These are phyloP conservation scores for Entomophthora muscae DNA, from an alignment of 371 early-diverging fungal genomes.

Conservation along the genomic window DNA sequence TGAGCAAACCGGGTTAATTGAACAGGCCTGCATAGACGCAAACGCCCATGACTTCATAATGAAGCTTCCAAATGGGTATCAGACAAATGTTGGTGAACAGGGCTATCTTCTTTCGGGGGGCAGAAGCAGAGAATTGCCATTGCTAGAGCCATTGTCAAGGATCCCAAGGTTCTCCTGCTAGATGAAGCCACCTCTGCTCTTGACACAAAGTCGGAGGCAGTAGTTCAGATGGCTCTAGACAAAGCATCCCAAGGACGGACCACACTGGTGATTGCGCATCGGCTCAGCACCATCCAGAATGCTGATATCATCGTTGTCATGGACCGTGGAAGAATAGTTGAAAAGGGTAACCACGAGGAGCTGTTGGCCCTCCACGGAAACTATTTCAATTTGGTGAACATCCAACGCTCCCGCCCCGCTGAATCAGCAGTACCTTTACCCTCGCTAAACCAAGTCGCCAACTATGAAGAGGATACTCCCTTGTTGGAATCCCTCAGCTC, in stretches of 20 bases:
- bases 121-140: constrained; percentile 52
- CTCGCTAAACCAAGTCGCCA: background rate
- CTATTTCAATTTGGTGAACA: constrained; percentile 21
- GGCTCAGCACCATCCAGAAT: constrained; percentile 47
- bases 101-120: constrained; percentile 51
- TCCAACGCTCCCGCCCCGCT: too few species aligned
- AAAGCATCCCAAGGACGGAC: constrained; percentile 43
- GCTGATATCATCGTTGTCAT: constrained; percentile 61
- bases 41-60: constrained; percentile 51
- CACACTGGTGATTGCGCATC: constrained; percentile 51
- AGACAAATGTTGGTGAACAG: constrained; percentile 58
- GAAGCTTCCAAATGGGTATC: constrained; percentile 45
- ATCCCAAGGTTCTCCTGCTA: constrained; percentile 28
- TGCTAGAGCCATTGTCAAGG: constrained; percentile 42
- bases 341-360: constrained; percentile 65
- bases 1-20: constrained; percentile 17
- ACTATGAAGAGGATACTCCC: background rate
- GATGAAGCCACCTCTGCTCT: constrained; percentile 35
- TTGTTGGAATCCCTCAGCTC: too few species aligned
- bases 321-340: constrained; percentile 56
- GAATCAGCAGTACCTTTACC: background rate
- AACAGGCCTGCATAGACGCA: constrained; percentile 27
- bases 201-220: constrained; percentile 65
- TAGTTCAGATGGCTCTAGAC: constrained; percentile 77
- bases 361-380: constrained; percentile 23